These are phyloP conservation scores for Cyclotella cryptica DNA, from an alignment of 108 stramenopile genomes.

Conservation along the genomic window DNA sequence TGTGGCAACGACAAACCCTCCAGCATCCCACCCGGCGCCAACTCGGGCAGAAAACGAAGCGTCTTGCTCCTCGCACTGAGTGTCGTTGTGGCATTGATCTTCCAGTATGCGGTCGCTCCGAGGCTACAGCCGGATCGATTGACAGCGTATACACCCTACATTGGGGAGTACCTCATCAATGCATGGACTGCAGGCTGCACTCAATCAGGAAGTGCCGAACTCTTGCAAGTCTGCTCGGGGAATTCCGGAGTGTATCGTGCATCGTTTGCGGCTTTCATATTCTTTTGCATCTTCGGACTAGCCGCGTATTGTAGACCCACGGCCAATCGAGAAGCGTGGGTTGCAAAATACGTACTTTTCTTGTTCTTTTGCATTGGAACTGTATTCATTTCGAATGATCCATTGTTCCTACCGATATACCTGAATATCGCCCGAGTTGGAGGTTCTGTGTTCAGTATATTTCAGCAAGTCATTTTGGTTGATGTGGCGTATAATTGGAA, in stretches of 20 bases:
- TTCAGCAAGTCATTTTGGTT: slow-evolving; percentile 86
- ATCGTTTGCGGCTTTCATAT: slow-evolving; percentile 61
- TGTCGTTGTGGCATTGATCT: slow-evolving; percentile 65
- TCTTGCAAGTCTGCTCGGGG: slow-evolving; percentile 71
- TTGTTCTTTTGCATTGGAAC: slow-evolving; percentile 64
- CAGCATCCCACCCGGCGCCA: slow-evolving; percentile 65
- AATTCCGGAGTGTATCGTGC: slow-evolving; percentile 83
- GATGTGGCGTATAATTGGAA: slow-evolving; percentile 92
- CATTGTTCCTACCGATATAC: slow-evolving; percentile 71
- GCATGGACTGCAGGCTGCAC: slow-evolving; percentile 75
- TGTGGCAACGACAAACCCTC: slow-evolving; percentile 91
- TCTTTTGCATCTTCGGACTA: slow-evolving; percentile 74
- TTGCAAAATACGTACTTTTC: slow-evolving; percentile 83
- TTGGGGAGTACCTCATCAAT: slow-evolving; percentile 56
- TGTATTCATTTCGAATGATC: slow-evolving; percentile 84
- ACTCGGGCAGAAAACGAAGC: slow-evolving; percentile 83
- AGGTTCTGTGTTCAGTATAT: slow-evolving; percentile 72
- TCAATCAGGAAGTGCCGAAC: slow-evolving; percentile 29
- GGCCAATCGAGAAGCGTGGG: slow-evolving; percentile 86
- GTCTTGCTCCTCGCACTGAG: slow-evolving; percentile 70
- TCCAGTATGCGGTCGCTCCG: slow-evolving; percentile 82
- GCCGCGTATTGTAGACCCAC: slow-evolving; percentile 69
- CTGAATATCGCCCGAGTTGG: slow-evolving; percentile 79
- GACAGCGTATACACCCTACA: slow-evolving; percentile 17
- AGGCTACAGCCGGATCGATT: slow-evolving; percentile 45